These are phyloP conservation scores for Choiromyces venosus DNA, from an alignment of 495 filamentous ascomycete genomes.

Conservation along the genomic window DNA sequence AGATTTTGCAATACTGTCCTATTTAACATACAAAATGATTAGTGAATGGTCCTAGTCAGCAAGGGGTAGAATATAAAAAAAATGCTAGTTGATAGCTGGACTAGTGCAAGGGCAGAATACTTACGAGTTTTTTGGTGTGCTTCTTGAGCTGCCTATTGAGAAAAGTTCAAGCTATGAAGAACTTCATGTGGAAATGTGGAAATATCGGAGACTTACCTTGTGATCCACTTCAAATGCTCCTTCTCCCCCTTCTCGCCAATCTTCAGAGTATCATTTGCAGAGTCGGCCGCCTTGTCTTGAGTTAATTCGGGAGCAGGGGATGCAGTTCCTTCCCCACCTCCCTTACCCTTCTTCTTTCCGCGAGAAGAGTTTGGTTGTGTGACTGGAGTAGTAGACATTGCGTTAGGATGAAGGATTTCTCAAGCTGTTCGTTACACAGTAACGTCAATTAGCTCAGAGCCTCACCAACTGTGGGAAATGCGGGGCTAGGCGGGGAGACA, in stretches of 20 bases:
- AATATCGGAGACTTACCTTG: slow-evolving; percentile 27
- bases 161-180: slow-evolving; percentile 3
- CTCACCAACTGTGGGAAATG: not conserved
- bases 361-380: slow-evolving; percentile 12
- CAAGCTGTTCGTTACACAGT: not conserved
- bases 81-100: not conserved
- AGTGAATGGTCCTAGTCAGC: not conserved
- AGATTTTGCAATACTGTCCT: slow-evolving; percentile 35
- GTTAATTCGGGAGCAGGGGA: slow-evolving; percentile 13
- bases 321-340: slow-evolving; percentile 21
- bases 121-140: slow-evolving; percentile 40
- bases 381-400: slow-evolving; percentile 22
- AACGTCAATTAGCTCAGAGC: not conserved
- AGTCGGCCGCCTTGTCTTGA: slow-evolving; percentile 20
- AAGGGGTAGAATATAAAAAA: not conserved
- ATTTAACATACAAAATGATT: slow-evolving; percentile 1
- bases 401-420: slow-evolving; percentile 4
- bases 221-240: slow-evolving; percentile 39
- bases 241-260: slow-evolving; percentile 29
- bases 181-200: not conserved
- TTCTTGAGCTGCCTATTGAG: slow-evolving; percentile 35
- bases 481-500: not conserved
- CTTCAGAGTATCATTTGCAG: slow-evolving; percentile 28
- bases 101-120: not conserved
- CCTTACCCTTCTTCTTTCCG: slow-evolving; percentile 21